Evolutionary conservation across 768 basidiomycete genomes (phyloP).

Genomic region (Candolleomyces aberdarensis): DNA sequence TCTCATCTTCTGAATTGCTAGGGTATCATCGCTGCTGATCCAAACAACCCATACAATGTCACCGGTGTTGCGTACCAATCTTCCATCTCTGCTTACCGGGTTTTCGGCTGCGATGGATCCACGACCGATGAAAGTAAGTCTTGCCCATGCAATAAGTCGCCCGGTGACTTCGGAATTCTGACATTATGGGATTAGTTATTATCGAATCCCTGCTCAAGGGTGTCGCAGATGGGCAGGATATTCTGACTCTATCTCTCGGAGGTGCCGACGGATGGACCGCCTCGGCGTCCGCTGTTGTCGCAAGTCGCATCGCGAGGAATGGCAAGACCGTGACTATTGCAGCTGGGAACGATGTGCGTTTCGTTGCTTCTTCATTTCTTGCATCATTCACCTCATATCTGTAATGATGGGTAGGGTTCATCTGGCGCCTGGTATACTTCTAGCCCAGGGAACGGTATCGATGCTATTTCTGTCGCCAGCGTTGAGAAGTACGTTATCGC

Average conservation of each 20-base stretch:
- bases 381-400: background rate
- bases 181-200: constrained; percentile 21
- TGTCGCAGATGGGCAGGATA: constrained; percentile 51
- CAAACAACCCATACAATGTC: constrained; percentile 60
- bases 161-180: background rate
- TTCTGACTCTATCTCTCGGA: constrained; percentile 67
- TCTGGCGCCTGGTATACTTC: constrained; percentile 63
- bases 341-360: constrained; percentile 49
- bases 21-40: constrained; percentile 63
- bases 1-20: constrained; percentile 10
- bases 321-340: constrained; percentile 65
- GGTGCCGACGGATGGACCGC: constrained; percentile 64
- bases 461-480: constrained; percentile 57
- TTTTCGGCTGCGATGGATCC: constrained; percentile 57
- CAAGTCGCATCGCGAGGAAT: constrained; percentile 51
- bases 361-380: background rate
- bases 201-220: constrained; percentile 52
- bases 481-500: constrained; percentile 42
- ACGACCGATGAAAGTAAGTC: constrained; percentile 50
- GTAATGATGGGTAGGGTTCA: constrained; percentile 31
- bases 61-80: constrained; percentile 68
- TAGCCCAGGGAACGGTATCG: constrained; percentile 47
- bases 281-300: constrained; percentile 48
- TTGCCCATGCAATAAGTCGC: background rate
- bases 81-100: constrained; percentile 49